Base-by-base conservation (phyloP, 257 asterid species). In the Ajuga chamaepitys region DNA sequence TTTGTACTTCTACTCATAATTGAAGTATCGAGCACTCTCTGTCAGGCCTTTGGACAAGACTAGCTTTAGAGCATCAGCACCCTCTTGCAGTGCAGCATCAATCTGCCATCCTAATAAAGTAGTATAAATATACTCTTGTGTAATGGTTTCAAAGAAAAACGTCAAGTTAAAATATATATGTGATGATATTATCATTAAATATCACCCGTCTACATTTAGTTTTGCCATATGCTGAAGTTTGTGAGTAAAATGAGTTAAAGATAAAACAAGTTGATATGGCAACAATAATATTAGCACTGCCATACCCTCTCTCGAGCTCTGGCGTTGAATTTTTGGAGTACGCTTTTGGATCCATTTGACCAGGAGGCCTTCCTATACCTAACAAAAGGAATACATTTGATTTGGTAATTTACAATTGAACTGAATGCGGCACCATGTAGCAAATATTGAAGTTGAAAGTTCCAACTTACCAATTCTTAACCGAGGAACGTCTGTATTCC, bases 311-410 rank as follows among this genome's bases (percentile, higher is more conserved):
- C 95, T 64, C 86, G 83, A 59, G 97, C 95, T 60, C 78, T 81
- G 55, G 72, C 83, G 65, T 85, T 93, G 73, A 93, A 89, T 71
- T 86, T 93, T 78, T 93, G 99, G 50, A 93, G 95, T 77, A 89
- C 48, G 97, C 97, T 82, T 89, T 93, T 26, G 97, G 99, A 82
- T 93, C 99, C 99, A 89, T 89, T 83, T 89, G 95, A 70, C 97
- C 96, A 35, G 95, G 86, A 69, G 99, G 97, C 78, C 83, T 84
- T 64, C 97, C 99, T 40, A 93, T 86, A 56, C 97, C 99, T 93
- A 72, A 75, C 53, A 64, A 48, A 56, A 60, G 61, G 41, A 50
- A 25, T 37, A 56, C 18, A 64, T 47, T 42, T 65, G 37, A 64
- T 67, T 28, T 38, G 4, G 54, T 46, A 41, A 58, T 59, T 50